phyloP scores from a whole-genome alignment of 345 rosid genomes.

The Moricandia arvensis region DNA sequence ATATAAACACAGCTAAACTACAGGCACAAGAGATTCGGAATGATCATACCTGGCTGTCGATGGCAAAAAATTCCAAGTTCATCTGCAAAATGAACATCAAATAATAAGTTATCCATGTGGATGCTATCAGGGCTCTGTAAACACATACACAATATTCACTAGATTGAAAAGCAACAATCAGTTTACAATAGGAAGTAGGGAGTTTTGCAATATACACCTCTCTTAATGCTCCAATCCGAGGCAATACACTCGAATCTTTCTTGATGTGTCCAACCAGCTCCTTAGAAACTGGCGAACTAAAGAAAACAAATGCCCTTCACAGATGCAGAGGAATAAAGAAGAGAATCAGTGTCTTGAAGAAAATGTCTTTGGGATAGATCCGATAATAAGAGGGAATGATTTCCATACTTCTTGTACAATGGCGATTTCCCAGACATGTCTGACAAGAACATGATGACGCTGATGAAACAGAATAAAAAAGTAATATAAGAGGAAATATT shows the following conservation, averaged over 20 bases:
- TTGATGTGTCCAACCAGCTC: slow-evolving; percentile 81
- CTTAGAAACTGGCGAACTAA: slow-evolving; percentile 86
- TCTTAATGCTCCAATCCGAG: slow-evolving; percentile 89
- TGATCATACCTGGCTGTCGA: slow-evolving; percentile 83
- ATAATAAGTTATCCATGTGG: slow-evolving; percentile 3
- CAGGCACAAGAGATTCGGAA: slow-evolving; percentile 1
- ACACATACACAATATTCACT: neutral
- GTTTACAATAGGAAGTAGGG: slow-evolving; percentile 5
- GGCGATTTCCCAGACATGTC: slow-evolving; percentile 97
- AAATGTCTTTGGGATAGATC: neutral
- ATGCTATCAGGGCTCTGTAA: neutral
- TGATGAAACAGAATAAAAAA: slow-evolving; percentile 42
- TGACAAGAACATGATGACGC: slow-evolving; percentile 87
- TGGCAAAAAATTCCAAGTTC: slow-evolving; percentile 98
- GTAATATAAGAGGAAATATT: neutral
- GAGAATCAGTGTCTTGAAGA: slow-evolving; percentile 9
- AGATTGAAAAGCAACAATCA: neutral
- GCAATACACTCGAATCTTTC: slow-evolving; percentile 77
- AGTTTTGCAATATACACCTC: slow-evolving; percentile 53
- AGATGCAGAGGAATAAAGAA: slow-evolving; percentile 33
- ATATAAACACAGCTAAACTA: neutral
- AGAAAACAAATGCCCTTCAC: slow-evolving; percentile 95
- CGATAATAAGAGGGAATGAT: slow-evolving; percentile 12
- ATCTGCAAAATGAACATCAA: slow-evolving; percentile 59
- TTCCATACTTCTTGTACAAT: slow-evolving; percentile 86